Conservation (phyloP, 345 rosid species). For the Punica granatum region DNA sequence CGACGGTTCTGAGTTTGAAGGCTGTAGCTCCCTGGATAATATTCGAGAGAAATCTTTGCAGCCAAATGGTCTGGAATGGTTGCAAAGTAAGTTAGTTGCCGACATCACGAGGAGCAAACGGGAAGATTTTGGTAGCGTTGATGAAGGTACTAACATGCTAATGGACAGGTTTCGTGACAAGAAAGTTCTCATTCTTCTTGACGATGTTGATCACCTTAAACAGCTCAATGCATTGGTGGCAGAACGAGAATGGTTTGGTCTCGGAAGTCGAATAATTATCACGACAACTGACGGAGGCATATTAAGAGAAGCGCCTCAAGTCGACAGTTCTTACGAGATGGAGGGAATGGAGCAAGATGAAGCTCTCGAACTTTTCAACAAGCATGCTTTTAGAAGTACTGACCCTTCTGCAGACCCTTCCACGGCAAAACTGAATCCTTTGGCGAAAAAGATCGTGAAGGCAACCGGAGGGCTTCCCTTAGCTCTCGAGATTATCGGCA, state of each 20-base stretch:
- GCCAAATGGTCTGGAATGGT: neutral
- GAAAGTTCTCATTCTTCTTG: constrained; percentile 8
- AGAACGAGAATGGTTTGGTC: neutral
- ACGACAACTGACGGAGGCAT: rapidly evolving
- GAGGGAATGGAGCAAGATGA: neutral
- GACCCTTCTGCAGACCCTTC: neutral
- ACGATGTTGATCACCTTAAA: rapidly evolving
- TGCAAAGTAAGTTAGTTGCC: neutral
- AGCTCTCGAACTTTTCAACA: neutral
- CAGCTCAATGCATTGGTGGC: neutral
- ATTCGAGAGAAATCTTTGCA: constrained; percentile 1
- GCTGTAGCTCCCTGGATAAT: constrained; percentile 8
- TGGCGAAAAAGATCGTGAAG: neutral
- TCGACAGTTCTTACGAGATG: rapidly evolving
- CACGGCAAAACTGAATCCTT: neutral
- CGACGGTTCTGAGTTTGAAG: constrained; percentile 1
- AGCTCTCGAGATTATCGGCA: neutral
- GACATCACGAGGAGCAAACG: neutral
- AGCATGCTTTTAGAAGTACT: constrained; percentile 3
- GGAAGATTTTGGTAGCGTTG: neutral
- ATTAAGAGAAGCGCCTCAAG: neutral
- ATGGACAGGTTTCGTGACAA: neutral
- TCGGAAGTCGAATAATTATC: constrained; percentile 1
- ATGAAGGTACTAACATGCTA: neutral
- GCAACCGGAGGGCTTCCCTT: neutral